Conservation (phyloP, 805 yeast species). For the Candida glaebosa region DNA sequence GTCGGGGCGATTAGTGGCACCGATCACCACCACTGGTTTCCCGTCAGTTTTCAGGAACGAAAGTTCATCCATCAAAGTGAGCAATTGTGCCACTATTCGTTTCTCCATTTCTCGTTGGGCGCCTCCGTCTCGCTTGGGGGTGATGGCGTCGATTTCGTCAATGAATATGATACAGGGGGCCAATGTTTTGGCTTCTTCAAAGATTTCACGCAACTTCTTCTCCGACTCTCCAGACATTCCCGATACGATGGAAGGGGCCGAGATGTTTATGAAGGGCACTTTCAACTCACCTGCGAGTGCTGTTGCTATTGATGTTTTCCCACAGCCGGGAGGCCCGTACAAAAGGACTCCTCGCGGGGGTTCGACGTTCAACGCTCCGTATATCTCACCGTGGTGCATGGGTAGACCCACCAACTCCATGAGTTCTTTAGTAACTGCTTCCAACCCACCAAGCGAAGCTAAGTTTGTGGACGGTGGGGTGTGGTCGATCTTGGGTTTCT, state of each 20-base stretch:
- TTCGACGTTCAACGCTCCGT: constrained; percentile 81
- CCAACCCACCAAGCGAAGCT: constrained; percentile 85
- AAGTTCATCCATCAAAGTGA: constrained; percentile 92
- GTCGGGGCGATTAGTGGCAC: constrained; percentile 91
- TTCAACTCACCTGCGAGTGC: constrained; percentile 93
- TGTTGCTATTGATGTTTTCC: constrained; percentile 94
- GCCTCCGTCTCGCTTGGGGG: constrained; percentile 92
- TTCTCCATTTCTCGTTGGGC: constrained; percentile 98
- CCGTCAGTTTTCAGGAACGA: constrained; percentile 86
- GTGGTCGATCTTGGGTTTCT: constrained; percentile 50
- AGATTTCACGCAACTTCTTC: constrained; percentile 86
- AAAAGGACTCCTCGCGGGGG: constrained; percentile 91
- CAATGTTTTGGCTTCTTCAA: constrained; percentile 82
- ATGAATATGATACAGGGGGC: constrained; percentile 94
- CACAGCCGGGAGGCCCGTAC: constrained; percentile 99
- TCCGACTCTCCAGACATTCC: constrained; percentile 99
- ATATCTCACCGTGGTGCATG: constrained; percentile 89
- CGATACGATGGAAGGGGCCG: constrained; percentile 95
- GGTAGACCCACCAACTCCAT: constrained; percentile 93
- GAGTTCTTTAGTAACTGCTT: constrained; percentile 75
- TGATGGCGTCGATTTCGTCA: constrained; percentile 97
- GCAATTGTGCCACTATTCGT: constrained; percentile 90
- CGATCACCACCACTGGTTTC: constrained; percentile 88
- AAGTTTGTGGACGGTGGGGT: constrained; percentile 68
- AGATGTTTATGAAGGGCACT: constrained; percentile 85